Conservation (phyloP, 768 basidiomycete species). For the Amanita pseudoporphyria region DNA sequence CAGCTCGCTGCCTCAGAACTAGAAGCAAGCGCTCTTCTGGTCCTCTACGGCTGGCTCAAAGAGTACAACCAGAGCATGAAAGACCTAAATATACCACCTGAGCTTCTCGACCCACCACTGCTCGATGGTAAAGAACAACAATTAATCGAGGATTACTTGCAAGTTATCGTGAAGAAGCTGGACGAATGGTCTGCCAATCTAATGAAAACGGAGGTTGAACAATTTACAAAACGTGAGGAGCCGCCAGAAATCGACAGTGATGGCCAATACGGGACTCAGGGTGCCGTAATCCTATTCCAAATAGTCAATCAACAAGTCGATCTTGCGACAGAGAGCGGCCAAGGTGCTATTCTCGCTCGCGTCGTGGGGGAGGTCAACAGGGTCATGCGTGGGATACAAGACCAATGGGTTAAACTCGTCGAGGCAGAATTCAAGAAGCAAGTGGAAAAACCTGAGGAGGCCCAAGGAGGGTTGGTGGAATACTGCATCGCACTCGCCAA, state of each 20-base stretch:
- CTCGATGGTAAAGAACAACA: conserved; percentile 90
- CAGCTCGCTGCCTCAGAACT: conserved; percentile 62
- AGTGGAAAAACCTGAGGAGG: conserved; percentile 80
- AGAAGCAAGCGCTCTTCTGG: conserved; percentile 81
- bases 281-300: conserved; percentile 92
- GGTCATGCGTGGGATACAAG: conserved; percentile 83
- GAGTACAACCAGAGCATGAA: conserved; percentile 95
- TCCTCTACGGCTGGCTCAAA: conserved; percentile 89
- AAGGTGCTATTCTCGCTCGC: conserved; percentile 85
- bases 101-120: conserved; percentile 81
- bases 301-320: conserved; percentile 98
- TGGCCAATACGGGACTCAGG: conserved; percentile 84
- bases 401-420: conserved; percentile 77
- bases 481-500: conserved; percentile 96
- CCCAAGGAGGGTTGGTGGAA: conserved; percentile 83
- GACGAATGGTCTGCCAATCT: conserved; percentile 96
- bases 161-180: conserved; percentile 86
- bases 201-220: conserved; percentile 81
- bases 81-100: conserved; percentile 76
- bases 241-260: conserved; percentile 88
- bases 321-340: conserved; percentile 89
- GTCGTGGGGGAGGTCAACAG: conserved; percentile 84
- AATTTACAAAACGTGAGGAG: conserved; percentile 74
- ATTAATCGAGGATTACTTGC: conserved; percentile 92
- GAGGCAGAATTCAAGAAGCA: conserved; percentile 85